Base-by-base conservation (phyloP, 1,284 basidiomycete species). In the Heterobasidion annosum region DNA sequence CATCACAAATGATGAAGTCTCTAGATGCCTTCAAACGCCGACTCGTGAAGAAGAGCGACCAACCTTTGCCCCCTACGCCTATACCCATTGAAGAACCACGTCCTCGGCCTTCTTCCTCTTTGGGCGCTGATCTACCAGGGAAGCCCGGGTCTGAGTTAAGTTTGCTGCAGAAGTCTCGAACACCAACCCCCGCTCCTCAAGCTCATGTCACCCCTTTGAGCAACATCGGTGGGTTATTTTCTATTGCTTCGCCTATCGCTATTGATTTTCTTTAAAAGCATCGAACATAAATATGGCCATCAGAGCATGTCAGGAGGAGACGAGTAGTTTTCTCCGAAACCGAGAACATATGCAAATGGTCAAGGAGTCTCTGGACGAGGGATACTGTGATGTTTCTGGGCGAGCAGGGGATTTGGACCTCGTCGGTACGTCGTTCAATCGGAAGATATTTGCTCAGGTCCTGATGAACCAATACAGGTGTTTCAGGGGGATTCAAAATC, bases 371-470 rank as follows among this genome's bases (percentile, higher is more conserved):
- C 61, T 85, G 34, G 78, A 91, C 60, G 85, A 89, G 57, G 83
- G 87, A 2, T 94, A 93, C 65, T 94, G 92, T 60, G 92, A 94
- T 68, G 71, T 85, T 8, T 84, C 82, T 51, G 91, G 88, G 1
- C 75, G 79, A 50, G 73, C 73, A 12, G 82, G 81, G 1, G 79
- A 91, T 66, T 68, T 93, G 50, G 73, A 72, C 33, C 67, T 78
- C 34, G 70, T 85, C 18, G 87, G 89, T 83, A 61, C 25, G 34
- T 42, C 51, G 48, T 56, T 12, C 37, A 51, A 54, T 15, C 50
- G 25, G 8, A 7, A 12, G 52, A 35, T 34, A 42, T 33, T 18
- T 37, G 18, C 18, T 55, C 37, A 9, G 37, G 19, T 49, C 37
- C 37, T 49, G 44, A 44, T 51, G 8, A 19, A 48, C 12, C 8